Evolutionary conservation across 2,329 filamentous ascomycete genomes (phyloP), one percentile per base, ranked within the genome.

Genomic region (Trichoderma koningii): DNA sequence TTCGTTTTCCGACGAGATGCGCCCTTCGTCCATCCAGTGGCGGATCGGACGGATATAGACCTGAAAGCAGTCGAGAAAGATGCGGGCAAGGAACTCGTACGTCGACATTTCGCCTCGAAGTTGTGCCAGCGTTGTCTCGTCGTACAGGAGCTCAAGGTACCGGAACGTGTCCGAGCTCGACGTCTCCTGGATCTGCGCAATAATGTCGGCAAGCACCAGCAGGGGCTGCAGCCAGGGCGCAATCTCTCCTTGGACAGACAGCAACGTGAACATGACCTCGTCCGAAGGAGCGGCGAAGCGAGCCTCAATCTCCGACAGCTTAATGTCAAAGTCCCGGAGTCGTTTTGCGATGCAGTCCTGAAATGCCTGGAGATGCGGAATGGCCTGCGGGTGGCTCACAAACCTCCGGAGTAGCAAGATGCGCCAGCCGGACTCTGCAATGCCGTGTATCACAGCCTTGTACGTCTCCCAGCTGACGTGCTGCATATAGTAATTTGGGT

Each of bases 21-120:
- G 85, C 0, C 94, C 94, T 44, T 86, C 83, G 70, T 92, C 87
- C 87, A 97, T 94, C 94, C 94, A 98, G 17, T 83, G 79, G 42
- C 88, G 84, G 51, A 97, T 89, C 0, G 93, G 91, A 45, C 87
- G 87, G 44, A 96, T 82, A 74, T 97, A 98, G 1, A 92, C 87
- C 65, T 88, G 85, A 66, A 97, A 89, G 72, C 92, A 96, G 52
- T 89, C 84, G 63, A 95, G 88, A 73, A 97, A 95, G 3, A 95
- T 81, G 0, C 79, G 79, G 1, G 87, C 86, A 5, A 95, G 79
- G 45, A 85, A 87, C 45, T 79, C 76, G 72, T 91, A 95, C 1
- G 85, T 79, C 0, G 75, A 74, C 2, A 82, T 78, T 63, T 91
- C 85, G 1, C 89, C 89, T 17, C 86, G 83, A 51, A 91, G 81